Conservation (phyloP, 169 alveolate genomes). For the Theileria equi region DNA sequence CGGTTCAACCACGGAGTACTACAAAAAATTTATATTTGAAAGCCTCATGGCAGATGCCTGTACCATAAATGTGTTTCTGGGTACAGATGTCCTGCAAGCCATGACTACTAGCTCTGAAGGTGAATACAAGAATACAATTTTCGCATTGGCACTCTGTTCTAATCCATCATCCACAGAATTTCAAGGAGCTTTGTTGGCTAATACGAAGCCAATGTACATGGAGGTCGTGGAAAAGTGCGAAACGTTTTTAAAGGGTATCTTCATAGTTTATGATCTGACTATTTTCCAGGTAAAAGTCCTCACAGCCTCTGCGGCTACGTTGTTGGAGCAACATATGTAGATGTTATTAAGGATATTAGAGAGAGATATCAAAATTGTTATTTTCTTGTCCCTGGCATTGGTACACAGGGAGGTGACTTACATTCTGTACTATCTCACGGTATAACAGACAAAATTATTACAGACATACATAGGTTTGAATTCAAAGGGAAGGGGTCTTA, state of each 20-base stretch:
- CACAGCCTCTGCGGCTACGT: constrained; percentile 45
- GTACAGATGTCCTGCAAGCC: constrained; percentile 66
- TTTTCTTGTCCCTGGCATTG: constrained; percentile 73
- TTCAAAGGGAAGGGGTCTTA: constrained; percentile 30
- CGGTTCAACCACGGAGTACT: constrained; percentile 73
- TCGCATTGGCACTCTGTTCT: constrained; percentile 68
- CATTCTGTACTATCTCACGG: constrained; percentile 61
- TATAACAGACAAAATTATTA: constrained; percentile 2
- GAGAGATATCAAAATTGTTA: constrained; percentile 57
- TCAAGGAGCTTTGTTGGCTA: constrained; percentile 53
- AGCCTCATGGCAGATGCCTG: constrained; percentile 70
- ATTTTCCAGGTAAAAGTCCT: neutral
- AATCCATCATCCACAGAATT: constrained; percentile 64
- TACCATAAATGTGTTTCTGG: constrained; percentile 73
- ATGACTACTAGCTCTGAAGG: constrained; percentile 51
- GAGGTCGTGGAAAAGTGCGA: constrained; percentile 62
- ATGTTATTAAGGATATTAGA: constrained; percentile 63
- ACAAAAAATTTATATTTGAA: constrained; percentile 71
- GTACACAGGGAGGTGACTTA: constrained; percentile 77
- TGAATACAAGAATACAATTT: constrained; percentile 49
- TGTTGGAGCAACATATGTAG: constrained; percentile 70
- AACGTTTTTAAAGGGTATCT: constrained; percentile 17
- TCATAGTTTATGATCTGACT: constrained; percentile 3
- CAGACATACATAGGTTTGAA: constrained; percentile 24
- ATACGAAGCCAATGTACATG: constrained; percentile 57